phyloP scores from a whole-genome alignment of 2,329 filamentous ascomycete genomes.

The Hymenoscyphus fraxineus region DNA sequence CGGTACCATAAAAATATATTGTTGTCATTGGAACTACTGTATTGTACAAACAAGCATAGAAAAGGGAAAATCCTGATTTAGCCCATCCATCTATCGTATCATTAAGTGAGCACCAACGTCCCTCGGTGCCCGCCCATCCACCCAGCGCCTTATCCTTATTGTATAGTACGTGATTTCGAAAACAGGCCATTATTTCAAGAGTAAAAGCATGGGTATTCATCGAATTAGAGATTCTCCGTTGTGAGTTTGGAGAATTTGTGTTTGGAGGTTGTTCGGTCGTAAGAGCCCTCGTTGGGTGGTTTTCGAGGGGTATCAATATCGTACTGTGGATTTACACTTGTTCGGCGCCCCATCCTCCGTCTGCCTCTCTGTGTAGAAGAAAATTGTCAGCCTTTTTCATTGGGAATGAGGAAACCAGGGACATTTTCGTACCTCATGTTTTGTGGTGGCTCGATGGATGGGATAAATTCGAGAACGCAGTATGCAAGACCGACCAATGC shows the following conservation, averaged over 20 bases:
- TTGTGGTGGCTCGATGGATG: slow-evolving; percentile 64
- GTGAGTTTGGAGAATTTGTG: background rate
- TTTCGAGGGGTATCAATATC: background rate
- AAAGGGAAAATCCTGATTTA: slow-evolving; percentile 6
- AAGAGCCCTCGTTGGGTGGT: background rate
- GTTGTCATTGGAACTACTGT: background rate
- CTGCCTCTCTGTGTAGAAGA: slow-evolving; percentile 19
- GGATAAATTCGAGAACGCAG: slow-evolving; percentile 69
- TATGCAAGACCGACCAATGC: slow-evolving; percentile 78
- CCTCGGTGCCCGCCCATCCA: background rate
- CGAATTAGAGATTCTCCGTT: background rate
- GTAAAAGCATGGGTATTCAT: background rate
- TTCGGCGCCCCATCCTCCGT: slow-evolving; percentile 27
- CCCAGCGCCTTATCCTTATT: slow-evolving; percentile 2
- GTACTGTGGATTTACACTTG: slow-evolving; percentile 20
- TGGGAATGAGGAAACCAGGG: background rate
- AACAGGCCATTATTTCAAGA: background rate
- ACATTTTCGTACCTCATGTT: slow-evolving; percentile 47
- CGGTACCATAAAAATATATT: background rate
- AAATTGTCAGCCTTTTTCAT: background rate
- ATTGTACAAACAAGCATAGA: slow-evolving; percentile 5
- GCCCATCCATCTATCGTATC: slow-evolving; percentile 8
- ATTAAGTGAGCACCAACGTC: background rate
- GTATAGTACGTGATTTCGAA: slow-evolving; percentile 3
- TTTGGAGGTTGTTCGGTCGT: background rate